Percentiles rank a stretch among this genome's conserved stretches.
These are phyloP conservation scores for Kregervanrija delftensis DNA, from an alignment of 805 yeast species.

Conservation along the genomic window DNA sequence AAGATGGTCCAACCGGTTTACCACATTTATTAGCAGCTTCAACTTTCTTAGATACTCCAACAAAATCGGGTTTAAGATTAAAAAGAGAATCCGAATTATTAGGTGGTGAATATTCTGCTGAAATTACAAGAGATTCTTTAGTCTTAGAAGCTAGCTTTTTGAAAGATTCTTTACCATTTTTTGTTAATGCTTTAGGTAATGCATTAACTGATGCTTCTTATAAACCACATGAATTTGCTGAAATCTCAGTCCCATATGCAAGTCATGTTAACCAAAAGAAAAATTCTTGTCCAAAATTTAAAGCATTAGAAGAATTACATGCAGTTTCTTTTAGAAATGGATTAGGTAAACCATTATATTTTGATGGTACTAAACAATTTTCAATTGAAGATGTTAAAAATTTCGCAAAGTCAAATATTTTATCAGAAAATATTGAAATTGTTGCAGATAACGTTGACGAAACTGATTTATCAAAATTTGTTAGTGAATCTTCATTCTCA, in stretches of 20 bases:
- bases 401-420: constrained; percentile 63
- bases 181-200: constrained; percentile 76
- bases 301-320: constrained; percentile 75
- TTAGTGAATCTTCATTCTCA: constrained; percentile 58
- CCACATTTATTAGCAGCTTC: constrained; percentile 81
- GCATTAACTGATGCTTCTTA: constrained; percentile 63
- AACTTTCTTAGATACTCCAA: constrained; percentile 73
- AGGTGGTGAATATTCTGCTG: constrained; percentile 72
- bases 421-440: constrained; percentile 63
- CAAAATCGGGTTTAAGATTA: constrained; percentile 84
- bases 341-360: constrained; percentile 76
- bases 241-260: constrained; percentile 77
- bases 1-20: constrained; percentile 67
- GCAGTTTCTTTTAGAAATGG: constrained; percentile 79
- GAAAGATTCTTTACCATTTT: constrained; percentile 85
- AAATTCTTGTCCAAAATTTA: constrained; percentile 41
- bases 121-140: constrained; percentile 77
- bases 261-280: constrained; percentile 54
- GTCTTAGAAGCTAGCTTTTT: constrained; percentile 76
- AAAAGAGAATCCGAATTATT: constrained; percentile 91
- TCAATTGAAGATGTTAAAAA: constrained; percentile 57
- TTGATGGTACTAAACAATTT: constrained; percentile 54
- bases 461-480: constrained; percentile 61
- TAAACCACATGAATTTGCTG: constrained; percentile 79
- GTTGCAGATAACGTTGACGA: constrained; percentile 68